phyloP scores from a whole-genome alignment of 495 filamentous ascomycete genomes.

The Aspergillus taichungensis region DNA sequence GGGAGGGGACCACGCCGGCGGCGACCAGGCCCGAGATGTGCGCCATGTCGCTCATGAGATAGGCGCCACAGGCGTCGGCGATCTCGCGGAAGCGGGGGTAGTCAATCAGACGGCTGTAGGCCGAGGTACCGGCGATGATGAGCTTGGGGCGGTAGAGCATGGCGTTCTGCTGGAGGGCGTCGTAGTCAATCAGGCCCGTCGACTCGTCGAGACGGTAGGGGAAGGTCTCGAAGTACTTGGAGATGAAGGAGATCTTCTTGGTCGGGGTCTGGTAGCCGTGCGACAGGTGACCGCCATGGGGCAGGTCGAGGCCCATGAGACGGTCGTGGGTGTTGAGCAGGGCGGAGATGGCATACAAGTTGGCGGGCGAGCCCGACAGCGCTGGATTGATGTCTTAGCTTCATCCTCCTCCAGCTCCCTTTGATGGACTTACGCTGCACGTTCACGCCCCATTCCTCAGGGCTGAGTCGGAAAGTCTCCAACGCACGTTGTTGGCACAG shows the following conservation, averaged over 20 bases:
- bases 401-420: conserved; percentile 1
- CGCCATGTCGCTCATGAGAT: conserved; percentile 93
- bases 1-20: conserved; percentile 77
- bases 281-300: conserved; percentile 92
- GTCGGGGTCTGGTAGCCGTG: conserved; percentile 97
- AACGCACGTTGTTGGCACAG: conserved; percentile 86
- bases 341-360: conserved; percentile 92
- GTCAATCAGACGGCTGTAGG: conserved; percentile 91
- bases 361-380: conserved; percentile 90
- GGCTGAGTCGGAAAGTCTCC: conserved; percentile 72
- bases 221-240: conserved; percentile 97
- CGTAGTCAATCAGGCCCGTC: conserved; percentile 92
- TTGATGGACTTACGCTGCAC: conserved; percentile 65
- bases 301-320: conserved; percentile 94
- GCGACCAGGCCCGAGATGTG: conserved; percentile 94
- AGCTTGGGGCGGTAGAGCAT: conserved; percentile 86
- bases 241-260: conserved; percentile 97
- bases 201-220: conserved; percentile 86
- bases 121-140: conserved; percentile 88
- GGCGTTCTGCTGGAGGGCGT: conserved; percentile 76
- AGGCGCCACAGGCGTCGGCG: conserved; percentile 81
- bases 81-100: conserved; percentile 83
- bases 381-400: conserved; percentile 43
- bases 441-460: conserved; percentile 94
- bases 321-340: conserved; percentile 86